Conservation (phyloP, 192 early-diverging fungal species). For the Coemansia sp. region DNA sequence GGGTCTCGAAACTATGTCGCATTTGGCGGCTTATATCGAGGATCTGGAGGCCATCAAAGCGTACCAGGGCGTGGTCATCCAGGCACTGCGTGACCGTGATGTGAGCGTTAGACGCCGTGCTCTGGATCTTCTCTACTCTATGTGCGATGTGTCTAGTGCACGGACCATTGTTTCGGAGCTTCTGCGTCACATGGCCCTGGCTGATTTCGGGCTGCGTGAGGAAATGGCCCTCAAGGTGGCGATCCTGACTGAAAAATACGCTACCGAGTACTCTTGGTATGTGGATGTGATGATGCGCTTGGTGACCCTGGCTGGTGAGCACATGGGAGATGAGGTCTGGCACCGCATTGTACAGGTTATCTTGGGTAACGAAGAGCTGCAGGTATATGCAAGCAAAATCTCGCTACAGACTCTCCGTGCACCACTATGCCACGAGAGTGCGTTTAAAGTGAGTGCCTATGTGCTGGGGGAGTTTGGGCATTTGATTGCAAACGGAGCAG, state of each 20-base stretch:
- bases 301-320: conserved; percentile 91
- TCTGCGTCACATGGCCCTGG: conserved; percentile 81
- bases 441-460: conserved; percentile 93
- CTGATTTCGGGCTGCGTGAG: conserved; percentile 89
- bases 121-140: conserved; percentile 92
- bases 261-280: conserved; percentile 98
- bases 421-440: conserved; percentile 92
- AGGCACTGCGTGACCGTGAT: conserved; percentile 93
- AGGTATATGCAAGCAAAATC: conserved; percentile 90
- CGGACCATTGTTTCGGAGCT: conserved; percentile 87
- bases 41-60: conserved; percentile 78
- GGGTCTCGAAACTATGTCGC: conserved; percentile 96
- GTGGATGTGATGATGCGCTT: conserved; percentile 96
- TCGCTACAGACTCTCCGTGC: conserved; percentile 76
- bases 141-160: conserved; percentile 90
- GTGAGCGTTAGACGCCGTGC: conserved; percentile 94
- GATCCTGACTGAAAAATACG: conserved; percentile 97
- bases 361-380: conserved; percentile 91
- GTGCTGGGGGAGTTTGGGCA: conserved; percentile 98
- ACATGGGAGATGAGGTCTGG: conserved; percentile 97
- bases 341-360: conserved; percentile 96
- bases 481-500: conserved; percentile 83
- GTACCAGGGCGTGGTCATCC: conserved; percentile 84
- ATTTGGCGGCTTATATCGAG: conserved; percentile 80
- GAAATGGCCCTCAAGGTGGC: conserved; percentile 99